A percentile compares a stretch with the other conserved stretches of the same genome.
phyloP scores from a whole-genome alignment of 2,329 filamentous ascomycete species.

The Metarhizium album region DNA sequence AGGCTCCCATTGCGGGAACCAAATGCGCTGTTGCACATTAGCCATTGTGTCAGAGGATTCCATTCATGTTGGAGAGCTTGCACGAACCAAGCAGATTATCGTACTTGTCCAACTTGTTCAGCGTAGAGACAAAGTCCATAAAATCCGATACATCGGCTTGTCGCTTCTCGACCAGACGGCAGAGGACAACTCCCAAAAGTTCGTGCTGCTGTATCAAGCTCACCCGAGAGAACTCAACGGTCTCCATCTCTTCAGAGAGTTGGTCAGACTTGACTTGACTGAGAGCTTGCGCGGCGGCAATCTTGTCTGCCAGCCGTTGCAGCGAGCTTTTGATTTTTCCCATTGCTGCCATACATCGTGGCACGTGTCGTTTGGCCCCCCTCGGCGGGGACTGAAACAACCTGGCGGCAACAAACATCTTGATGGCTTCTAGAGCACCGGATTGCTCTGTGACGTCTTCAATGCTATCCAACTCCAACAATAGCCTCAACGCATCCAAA shows the following conservation, averaged over 20 bases:
- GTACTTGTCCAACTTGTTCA: constrained; percentile 66
- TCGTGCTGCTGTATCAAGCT: constrained; percentile 88
- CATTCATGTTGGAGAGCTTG: background rate
- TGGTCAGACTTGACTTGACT: constrained; percentile 46
- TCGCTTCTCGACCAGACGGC: constrained; percentile 65
- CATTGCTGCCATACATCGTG: constrained; percentile 69
- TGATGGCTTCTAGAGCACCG: constrained; percentile 21
- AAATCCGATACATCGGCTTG: constrained; percentile 65
- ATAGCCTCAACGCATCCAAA: constrained; percentile 71
- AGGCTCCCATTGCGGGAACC: constrained; percentile 66
- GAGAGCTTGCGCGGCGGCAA: constrained; percentile 64
- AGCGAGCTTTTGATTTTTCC: constrained; percentile 66
- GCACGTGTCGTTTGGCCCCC: constrained; percentile 51
- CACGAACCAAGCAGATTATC: constrained; percentile 48
- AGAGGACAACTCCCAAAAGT: constrained; percentile 68
- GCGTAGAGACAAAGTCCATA: constrained; percentile 52
- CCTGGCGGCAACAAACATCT: constrained; percentile 23
- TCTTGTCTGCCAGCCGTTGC: constrained; percentile 61
- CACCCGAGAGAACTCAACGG: constrained; percentile 66
- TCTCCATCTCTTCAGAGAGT: constrained; percentile 57
- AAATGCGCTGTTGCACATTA: constrained; percentile 52
- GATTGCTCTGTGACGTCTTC: constrained; percentile 42
- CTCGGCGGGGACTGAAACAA: constrained; percentile 21
- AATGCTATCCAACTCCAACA: constrained; percentile 53
- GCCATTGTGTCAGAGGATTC: constrained; percentile 4